Conservation (phyloP, 2,329 filamentous ascomycete genomes). For the Rutstroemia sp. region DNA sequence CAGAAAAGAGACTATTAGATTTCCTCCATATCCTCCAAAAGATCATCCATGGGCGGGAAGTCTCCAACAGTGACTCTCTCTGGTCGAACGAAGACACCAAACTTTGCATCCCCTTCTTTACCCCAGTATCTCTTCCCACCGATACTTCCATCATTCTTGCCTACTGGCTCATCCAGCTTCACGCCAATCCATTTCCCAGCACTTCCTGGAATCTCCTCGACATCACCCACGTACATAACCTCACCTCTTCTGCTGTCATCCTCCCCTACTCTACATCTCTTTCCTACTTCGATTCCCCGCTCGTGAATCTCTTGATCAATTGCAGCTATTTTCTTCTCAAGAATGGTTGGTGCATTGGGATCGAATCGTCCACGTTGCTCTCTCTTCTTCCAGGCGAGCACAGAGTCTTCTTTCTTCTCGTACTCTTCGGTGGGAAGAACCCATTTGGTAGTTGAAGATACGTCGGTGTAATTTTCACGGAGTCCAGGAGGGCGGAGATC, state of each 20-base stretch:
- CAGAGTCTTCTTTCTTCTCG: constrained; percentile 76
- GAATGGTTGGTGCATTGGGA: constrained; percentile 67
- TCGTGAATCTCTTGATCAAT: constrained; percentile 62
- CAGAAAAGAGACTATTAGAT: background rate
- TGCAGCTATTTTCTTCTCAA: constrained; percentile 63
- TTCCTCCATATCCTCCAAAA: constrained; percentile 52
- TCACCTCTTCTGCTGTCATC: constrained; percentile 64
- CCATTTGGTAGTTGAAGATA: constrained; percentile 80
- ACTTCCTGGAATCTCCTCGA: constrained; percentile 64
- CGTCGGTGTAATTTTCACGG: constrained; percentile 74
- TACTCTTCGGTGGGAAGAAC: constrained; percentile 82
- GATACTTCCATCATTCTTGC: constrained; percentile 75
- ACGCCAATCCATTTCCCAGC: constrained; percentile 66
- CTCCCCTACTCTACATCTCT: constrained; percentile 56
- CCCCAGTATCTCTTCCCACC: constrained; percentile 61
- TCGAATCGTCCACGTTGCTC: constrained; percentile 96
- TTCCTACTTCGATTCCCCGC: constrained; percentile 57
- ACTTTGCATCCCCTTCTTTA: constrained; percentile 44
- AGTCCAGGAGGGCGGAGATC: constrained; percentile 72
- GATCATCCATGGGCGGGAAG: constrained; percentile 61
- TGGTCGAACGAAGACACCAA: constrained; percentile 71
- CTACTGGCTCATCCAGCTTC: constrained; percentile 69
- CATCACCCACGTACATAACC: constrained; percentile 63
- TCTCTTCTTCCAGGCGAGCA: constrained; percentile 91
- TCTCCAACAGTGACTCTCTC: constrained; percentile 73